Base-by-base conservation (phyloP, 2,329 filamentous ascomycete species). In the Epichloe brachyelytri region DNA sequence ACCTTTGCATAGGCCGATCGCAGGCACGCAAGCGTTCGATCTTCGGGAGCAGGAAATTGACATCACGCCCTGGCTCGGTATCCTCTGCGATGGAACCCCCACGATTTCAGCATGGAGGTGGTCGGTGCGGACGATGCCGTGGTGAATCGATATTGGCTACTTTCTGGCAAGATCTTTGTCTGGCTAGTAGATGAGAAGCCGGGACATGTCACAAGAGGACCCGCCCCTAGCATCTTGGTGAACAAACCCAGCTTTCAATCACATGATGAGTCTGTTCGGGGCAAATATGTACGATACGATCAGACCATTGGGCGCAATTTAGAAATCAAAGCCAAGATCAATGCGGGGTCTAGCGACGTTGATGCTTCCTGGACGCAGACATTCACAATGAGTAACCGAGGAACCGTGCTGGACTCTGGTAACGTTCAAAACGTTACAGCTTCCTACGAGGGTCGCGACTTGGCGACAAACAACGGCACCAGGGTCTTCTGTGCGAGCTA, bases 21-120 rank as follows among this genome's bases (percentile, higher is more conserved):
- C 86, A 3, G 86, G 86, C 1, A 79, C 86, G 19, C 82, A 93
- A 59, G 80, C 86, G 0, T 93, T 88, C 62, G 86, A 93, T 61
- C 71, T 94, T 22, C 73, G 78, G 43, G 86, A 93, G 62, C 81
- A 87, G 55, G 85, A 93, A 62, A 86, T 94, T 55, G 88, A 94
- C 60, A 81, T 94, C 46, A 84, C 86, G 1, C 82, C 86, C 0
- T 93, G 84, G 72, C 70, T 93, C 3, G 79, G 84, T 0, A 53
- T 84, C 1, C 72, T 93, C 1, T 82, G 78, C 55, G 81, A 90
- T 58, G 83, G 0, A 58, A 70, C 2, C 57, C 71, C 6, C 86
- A 91, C 62, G 79, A 69, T 0, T 87, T 91, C 60, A 75, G 79
- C 49, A 80, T 94, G 47, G 71, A 74, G 19, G 75, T 93, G 4